A percentile compares a stretch with the other conserved stretches of the same genome.
phyloP scores from a whole-genome alignment of 176 grass and related monocot genomes.

The Pontederia paniculata region DNA sequence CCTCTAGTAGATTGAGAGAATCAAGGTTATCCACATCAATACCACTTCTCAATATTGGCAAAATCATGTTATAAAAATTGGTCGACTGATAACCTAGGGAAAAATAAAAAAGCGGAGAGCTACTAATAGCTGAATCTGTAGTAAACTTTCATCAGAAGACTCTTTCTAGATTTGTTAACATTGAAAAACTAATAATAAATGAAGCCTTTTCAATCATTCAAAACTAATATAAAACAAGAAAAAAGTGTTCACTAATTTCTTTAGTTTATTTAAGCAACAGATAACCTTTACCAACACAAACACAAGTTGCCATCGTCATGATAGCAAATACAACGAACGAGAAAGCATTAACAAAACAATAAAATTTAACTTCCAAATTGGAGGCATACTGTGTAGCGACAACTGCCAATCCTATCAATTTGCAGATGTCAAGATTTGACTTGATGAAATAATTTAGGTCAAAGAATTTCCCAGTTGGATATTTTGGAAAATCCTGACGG shows the following conservation, averaged over 20 bases:
- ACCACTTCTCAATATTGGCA: slow-evolving; percentile 75
- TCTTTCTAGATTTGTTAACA: slow-evolving; percentile 71
- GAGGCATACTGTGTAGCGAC: not conserved
- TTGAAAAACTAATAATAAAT: slow-evolving; percentile 21
- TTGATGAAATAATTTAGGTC: not conserved
- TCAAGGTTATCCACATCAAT: slow-evolving; percentile 80
- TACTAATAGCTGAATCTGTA: slow-evolving; percentile 89
- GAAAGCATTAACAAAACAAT: too few relatives aligned
- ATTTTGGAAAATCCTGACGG: not conserved
- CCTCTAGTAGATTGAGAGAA: slow-evolving; percentile 99
- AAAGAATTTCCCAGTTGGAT: not conserved
- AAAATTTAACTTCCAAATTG: not conserved
- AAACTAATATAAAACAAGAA: not conserved
- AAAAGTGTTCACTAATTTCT: too few relatives aligned
- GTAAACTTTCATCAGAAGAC: slow-evolving; percentile 79
- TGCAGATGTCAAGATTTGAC: not conserved
- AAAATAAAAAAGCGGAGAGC: slow-evolving; percentile 70
- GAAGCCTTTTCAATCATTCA: too few relatives aligned
- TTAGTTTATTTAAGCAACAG: too few relatives aligned
- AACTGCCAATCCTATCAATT: not conserved
- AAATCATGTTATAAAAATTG: slow-evolving; percentile 74
- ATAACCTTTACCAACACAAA: too few relatives aligned
- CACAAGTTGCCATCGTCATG: too few relatives aligned
- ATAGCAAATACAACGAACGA: too few relatives aligned
- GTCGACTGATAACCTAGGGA: slow-evolving; percentile 79